A percentile compares a stretch with the other conserved stretches of the same genome.
Conservation (phyloP, 2,329 filamentous ascomycete genomes). For the Furcasterigmium sp. region DNA sequence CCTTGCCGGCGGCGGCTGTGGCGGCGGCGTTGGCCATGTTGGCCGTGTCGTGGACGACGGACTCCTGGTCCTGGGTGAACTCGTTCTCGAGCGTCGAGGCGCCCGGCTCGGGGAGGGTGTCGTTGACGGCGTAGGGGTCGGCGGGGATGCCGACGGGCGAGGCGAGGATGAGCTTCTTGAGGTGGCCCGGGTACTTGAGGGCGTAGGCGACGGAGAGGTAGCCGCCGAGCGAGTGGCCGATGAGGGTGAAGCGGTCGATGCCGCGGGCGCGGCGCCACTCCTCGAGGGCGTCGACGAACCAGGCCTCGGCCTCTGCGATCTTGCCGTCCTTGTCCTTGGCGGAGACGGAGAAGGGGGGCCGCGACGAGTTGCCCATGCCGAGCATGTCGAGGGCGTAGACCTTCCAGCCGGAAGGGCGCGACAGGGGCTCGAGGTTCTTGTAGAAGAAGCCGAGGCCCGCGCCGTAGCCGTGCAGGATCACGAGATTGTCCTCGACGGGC, state of each 20-base stretch:
- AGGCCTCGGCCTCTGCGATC: slow-evolving; percentile 84
- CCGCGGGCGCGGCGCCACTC: slow-evolving; percentile 89
- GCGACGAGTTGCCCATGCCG: slow-evolving; percentile 23
- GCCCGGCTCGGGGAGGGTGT: slow-evolving; percentile 71
- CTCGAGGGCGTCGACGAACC: slow-evolving; percentile 94
- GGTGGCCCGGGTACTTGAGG: slow-evolving; percentile 86
- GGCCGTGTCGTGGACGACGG: slow-evolving; percentile 38
- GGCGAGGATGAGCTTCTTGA: slow-evolving; percentile 94
- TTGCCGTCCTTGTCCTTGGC: slow-evolving; percentile 76
- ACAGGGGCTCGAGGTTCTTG: slow-evolving; percentile 91
- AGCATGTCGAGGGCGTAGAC: slow-evolving; percentile 60
- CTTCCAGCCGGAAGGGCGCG: slow-evolving; percentile 74
- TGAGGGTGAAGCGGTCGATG: slow-evolving; percentile 86
- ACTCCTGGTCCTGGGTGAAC: slow-evolving; percentile 68
- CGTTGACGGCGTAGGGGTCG: slow-evolving; percentile 81
- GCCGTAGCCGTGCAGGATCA: slow-evolving; percentile 96
- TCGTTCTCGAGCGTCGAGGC: slow-evolving; percentile 72
- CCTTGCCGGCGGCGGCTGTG: slow-evolving; percentile 10
- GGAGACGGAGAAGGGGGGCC: slow-evolving; percentile 59
- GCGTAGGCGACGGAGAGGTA: slow-evolving; percentile 95
- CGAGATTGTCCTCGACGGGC: slow-evolving; percentile 74
- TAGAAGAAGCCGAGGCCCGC: slow-evolving; percentile 97
- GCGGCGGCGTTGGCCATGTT: slow-evolving; percentile 18
- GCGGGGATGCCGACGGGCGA: slow-evolving; percentile 93
- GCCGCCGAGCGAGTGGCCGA: slow-evolving; percentile 90